Evolutionary conservation across 2,329 filamentous ascomycete species (phyloP), one percentile per base, ranked within the genome.

Genomic region (Alternaria triticimaculans): DNA sequence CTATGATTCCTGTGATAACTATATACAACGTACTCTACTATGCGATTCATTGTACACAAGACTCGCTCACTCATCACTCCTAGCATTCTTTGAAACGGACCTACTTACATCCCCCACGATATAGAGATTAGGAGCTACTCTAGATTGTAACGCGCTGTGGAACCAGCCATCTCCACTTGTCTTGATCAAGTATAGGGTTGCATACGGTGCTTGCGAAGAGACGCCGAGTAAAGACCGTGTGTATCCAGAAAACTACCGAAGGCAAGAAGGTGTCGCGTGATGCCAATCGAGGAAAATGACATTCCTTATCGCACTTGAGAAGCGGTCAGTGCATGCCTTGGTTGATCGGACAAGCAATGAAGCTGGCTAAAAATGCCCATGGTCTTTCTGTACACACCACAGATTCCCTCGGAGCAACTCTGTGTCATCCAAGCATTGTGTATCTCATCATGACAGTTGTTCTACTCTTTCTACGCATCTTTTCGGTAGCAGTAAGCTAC

Each of bases 231-330:
- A 43, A 46, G 77, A 78, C 60, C 66, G 72, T 26, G 41, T 46
- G 75, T 74, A 33, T 65, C 76, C 9, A 64, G 76, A 20, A 73
- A 73, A 56, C 73, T 75, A 58, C 77, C 78, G 2, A 77, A 75
- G 8, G 74, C 77, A 43, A 54, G 25, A 15, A 55, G 25, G 6
- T 50, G 48, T 48, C 23, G 43, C 48, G 21, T 49, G 48, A 28
- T 21, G 12, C 41, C 48, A 23, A 57, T 26, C 44, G 26, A 48
- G 57, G 37, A 15, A 15, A 37, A 21, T 12, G 12, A 46, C 26
- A 7, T 37, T 21, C 8, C 37, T 54, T 60, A 46, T 60, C 57
- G 41, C 26, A 25, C 14, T 20, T 28, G 20, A 28, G 41, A 12
- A 46, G 49, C 41, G 21, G 46, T 33, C 18, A 54, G 48, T 33